Evolutionary conservation across 2,329 filamentous ascomycete genomes (phyloP).

Genomic region (Ceratocystiopsis brevicomis): DNA sequence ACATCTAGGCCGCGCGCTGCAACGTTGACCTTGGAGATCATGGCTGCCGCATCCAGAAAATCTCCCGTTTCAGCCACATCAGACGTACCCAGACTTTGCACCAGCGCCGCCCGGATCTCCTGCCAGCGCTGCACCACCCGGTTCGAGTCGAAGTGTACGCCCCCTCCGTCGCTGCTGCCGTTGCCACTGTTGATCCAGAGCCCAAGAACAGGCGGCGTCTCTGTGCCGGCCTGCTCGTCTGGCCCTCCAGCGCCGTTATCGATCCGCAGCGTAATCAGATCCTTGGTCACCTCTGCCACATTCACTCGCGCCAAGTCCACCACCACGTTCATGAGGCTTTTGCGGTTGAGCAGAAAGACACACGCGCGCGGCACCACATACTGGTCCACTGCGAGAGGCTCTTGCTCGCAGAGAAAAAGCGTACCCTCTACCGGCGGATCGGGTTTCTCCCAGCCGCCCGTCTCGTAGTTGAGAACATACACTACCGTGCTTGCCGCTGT

Average conservation of each 20-base stretch:
- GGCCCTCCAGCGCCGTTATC: background rate
- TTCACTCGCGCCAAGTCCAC: slow-evolving; percentile 41
- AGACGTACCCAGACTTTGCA: slow-evolving; percentile 1
- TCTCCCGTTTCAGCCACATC: slow-evolving; percentile 1
- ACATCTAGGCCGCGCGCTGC: slow-evolving; percentile 1
- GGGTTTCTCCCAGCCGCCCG: slow-evolving; percentile 63
- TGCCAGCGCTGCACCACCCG: slow-evolving; percentile 24
- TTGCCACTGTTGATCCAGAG: slow-evolving; percentile 30
- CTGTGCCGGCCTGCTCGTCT: background rate
- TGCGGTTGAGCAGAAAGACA: slow-evolving; percentile 56
- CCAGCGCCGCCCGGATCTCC: slow-evolving; percentile 11
- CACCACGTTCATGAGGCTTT: slow-evolving; percentile 51
- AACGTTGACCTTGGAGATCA: background rate
- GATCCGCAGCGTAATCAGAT: slow-evolving; percentile 19
- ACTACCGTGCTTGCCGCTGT: slow-evolving; percentile 74
- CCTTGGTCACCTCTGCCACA: slow-evolving; percentile 43
- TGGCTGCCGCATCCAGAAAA: slow-evolving; percentile 3
- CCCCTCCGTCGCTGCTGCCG: slow-evolving; percentile 1
- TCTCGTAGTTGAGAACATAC: slow-evolving; percentile 53
- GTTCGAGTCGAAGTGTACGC: slow-evolving; percentile 7
- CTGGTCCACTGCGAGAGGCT: slow-evolving; percentile 20
- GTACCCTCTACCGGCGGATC: slow-evolving; percentile 55
- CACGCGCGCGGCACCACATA: slow-evolving; percentile 26
- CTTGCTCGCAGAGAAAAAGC: slow-evolving; percentile 63
- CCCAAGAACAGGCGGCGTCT: slow-evolving; percentile 24